Conservation (phyloP, 306 rosid species). For the Vachellia pachyceras region DNA sequence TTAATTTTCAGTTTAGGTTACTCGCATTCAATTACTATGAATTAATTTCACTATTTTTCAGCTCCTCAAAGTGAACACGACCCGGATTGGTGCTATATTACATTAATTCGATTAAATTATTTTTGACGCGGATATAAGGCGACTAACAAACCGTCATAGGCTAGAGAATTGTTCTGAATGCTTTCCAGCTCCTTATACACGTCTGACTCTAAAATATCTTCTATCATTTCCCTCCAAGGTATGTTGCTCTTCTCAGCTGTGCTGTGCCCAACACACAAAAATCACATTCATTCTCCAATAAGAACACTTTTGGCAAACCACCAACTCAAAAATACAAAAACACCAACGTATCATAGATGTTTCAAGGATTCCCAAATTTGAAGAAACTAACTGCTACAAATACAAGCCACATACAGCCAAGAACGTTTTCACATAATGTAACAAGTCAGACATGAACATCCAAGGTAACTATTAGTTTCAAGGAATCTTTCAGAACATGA, state of each 20-base stretch:
- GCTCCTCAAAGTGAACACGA: no score
- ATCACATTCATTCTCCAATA: slow-evolving; percentile 21
- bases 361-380: background rate
- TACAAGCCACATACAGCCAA: background rate
- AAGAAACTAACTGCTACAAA: background rate
- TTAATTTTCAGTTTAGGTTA: no score
- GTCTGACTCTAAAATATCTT: slow-evolving; percentile 63
- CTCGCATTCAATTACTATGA: no score
- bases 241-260: slow-evolving; percentile 76
- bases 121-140: no score
- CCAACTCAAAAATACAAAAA: background rate
- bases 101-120: no score
- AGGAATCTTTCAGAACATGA: background rate
- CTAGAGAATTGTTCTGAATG: slow-evolving; percentile 56
- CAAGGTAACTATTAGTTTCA: background rate
- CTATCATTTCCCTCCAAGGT: slow-evolving; percentile 67
- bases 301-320: background rate
- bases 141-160: no score
- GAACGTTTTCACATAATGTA: background rate
- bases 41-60: no score
- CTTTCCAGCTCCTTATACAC: slow-evolving; percentile 61
- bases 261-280: slow-evolving; percentile 45
- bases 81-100: no score
- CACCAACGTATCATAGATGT: background rate
- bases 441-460: background rate